These are phyloP conservation scores for Salvia sclarea DNA, from an alignment of 305 asterid genomes.

Conservation along the genomic window DNA sequence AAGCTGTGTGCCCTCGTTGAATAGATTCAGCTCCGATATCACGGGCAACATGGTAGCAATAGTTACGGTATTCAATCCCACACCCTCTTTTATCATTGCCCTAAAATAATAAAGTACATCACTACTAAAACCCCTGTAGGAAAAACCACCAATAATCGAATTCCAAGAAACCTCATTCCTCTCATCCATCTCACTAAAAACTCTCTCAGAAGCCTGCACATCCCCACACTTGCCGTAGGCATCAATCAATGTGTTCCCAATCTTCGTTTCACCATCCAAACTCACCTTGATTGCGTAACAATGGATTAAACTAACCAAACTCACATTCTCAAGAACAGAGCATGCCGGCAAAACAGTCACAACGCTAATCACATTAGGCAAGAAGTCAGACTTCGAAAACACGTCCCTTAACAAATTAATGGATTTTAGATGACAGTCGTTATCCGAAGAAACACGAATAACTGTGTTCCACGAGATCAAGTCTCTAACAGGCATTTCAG, in stretches of 20 bases:
- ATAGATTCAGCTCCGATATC: constrained; percentile 52
- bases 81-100: constrained; percentile 45
- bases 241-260: constrained; percentile 61
- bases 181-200: constrained; percentile 61
- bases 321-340: constrained; percentile 46
- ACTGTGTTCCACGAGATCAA: constrained; percentile 65
- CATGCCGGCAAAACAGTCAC: constrained; percentile 66
- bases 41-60: constrained; percentile 67
- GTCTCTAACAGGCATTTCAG: constrained; percentile 57
- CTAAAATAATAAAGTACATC: constrained; percentile 54
- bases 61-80: constrained; percentile 51
- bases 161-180: constrained; percentile 85
- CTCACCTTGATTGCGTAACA: constrained; percentile 60
- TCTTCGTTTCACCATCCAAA: constrained; percentile 43
- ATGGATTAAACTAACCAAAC: constrained; percentile 52
- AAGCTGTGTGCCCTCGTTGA: constrained; percentile 53
- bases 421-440: constrained; percentile 36
- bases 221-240: constrained; percentile 75
- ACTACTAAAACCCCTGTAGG: constrained; percentile 40
- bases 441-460: constrained; percentile 49
- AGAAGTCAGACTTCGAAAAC: constrained; percentile 41
- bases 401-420: constrained; percentile 47
- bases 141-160: constrained; percentile 55
- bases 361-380: constrained; percentile 61
- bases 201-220: constrained; percentile 40